Conservation (phyloP, 164 flowering plant genomes). For the Chimonanthus praecox region DNA sequence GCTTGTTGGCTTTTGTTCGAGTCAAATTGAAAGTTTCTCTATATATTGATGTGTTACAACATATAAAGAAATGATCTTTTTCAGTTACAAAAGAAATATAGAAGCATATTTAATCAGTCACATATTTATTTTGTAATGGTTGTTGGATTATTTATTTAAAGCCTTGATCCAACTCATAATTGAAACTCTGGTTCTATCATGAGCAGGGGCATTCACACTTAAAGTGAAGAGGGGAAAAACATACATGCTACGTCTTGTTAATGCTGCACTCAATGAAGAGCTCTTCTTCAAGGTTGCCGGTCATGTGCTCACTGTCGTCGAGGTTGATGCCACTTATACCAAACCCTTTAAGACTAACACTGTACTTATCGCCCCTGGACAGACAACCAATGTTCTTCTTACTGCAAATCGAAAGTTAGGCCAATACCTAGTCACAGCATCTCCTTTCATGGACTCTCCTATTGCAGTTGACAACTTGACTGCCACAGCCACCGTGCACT, state of each 20-base stretch:
- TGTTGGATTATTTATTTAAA: background rate
- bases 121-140: background rate
- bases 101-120: background rate
- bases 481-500: conserved; percentile 62
- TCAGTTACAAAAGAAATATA: background rate
- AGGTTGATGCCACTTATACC: conserved; percentile 60
- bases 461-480: conserved; percentile 59
- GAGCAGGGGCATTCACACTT: conserved; percentile 31
- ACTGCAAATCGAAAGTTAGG: conserved; percentile 38
- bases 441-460: conserved; percentile 76
- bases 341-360: conserved; percentile 66
- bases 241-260: conserved; percentile 59
- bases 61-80: too few relatives aligned
- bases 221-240: conserved; percentile 39
- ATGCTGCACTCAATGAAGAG: conserved; percentile 76
- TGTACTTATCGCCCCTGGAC: conserved; percentile 64
- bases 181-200: background rate
- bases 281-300: conserved; percentile 62
- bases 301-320: conserved; percentile 60
- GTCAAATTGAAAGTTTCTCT: background rate
- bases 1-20: background rate
- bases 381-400: conserved; percentile 66
- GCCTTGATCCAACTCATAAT: too few relatives aligned
- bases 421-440: conserved; percentile 46
- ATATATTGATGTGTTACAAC: too few relatives aligned